A percentile compares a stretch with the other conserved stretches of the same genome.
Conservation (phyloP, 2,329 filamentous ascomycete genomes). For the Acrodontium crateriforme region DNA sequence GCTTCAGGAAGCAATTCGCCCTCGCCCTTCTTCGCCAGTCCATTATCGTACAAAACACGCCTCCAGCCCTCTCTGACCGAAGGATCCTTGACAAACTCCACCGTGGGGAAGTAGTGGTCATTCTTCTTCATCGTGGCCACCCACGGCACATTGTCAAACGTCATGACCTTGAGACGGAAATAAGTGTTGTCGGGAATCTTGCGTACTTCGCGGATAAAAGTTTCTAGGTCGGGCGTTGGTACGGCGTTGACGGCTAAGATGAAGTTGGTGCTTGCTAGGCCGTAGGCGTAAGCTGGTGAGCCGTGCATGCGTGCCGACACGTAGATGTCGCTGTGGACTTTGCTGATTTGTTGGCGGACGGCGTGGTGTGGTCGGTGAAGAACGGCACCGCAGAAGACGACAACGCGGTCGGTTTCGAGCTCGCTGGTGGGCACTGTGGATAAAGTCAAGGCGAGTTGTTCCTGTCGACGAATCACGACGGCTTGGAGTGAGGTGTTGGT, state of each 20-base stretch:
- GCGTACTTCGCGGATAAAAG: constrained; percentile 67
- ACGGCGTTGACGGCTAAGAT: constrained; percentile 90
- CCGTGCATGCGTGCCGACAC: constrained; percentile 76
- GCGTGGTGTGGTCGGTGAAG: constrained; percentile 90
- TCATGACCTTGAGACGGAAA: constrained; percentile 93
- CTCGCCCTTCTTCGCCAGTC: constrained; percentile 22
- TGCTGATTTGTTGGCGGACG: constrained; percentile 92
- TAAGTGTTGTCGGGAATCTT: constrained; percentile 95
- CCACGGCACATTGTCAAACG: constrained; percentile 96
- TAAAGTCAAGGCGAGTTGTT: constrained; percentile 63
- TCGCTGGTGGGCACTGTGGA: constrained; percentile 79
- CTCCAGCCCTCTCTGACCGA: constrained; percentile 41
- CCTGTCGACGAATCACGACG: constrained; percentile 69
- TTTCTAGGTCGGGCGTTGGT: constrained; percentile 65
- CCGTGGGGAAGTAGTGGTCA: constrained; percentile 76
- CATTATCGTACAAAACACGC: constrained; percentile 41
- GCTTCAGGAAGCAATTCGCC: constrained; percentile 13
- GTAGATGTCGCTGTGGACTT: constrained; percentile 91
- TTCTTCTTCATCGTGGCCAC: constrained; percentile 99
- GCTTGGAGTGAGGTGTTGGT: constrained; percentile 70
- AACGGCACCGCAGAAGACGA: constrained; percentile 90
- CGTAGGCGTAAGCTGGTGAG: constrained; percentile 77
- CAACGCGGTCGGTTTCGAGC: constrained; percentile 79
- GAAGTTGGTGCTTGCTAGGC: constrained; percentile 91
- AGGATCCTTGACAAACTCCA: constrained; percentile 48